Evolutionary conservation across 2,329 filamentous ascomycete species (phyloP).

Genomic region (Berkeleyomyces basicola): DNA sequence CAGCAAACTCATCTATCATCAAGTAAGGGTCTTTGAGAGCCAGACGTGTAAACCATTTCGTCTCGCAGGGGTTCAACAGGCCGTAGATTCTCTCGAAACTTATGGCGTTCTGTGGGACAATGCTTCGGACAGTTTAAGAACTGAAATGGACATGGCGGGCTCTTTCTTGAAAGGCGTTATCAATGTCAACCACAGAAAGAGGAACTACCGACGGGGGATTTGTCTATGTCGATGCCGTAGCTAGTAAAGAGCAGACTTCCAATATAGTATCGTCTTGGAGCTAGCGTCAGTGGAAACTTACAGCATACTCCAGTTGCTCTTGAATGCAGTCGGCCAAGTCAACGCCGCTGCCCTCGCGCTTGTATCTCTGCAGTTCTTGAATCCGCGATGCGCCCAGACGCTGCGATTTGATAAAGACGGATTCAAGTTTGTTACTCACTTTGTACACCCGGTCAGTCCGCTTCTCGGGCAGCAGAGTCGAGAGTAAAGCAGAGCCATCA

Average conservation of each 20-base stretch:
- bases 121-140: constrained; percentile 39
- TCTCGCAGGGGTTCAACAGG: constrained; percentile 37
- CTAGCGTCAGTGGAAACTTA: constrained; percentile 19
- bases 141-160: constrained; percentile 58
- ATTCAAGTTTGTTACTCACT: constrained; percentile 47
- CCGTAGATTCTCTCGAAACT: background rate
- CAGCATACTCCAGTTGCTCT: constrained; percentile 43
- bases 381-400: constrained; percentile 44
- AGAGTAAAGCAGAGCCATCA: constrained; percentile 43
- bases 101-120: constrained; percentile 24
- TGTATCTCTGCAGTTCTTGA: constrained; percentile 46
- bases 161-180: constrained; percentile 45
- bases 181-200: constrained; percentile 56
- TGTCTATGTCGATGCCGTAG: background rate
- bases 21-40: constrained; percentile 61
- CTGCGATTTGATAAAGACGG: constrained; percentile 51
- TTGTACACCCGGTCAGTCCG: constrained; percentile 64
- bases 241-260: background rate
- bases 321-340: constrained; percentile 62
- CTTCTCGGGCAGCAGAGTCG: constrained; percentile 58
- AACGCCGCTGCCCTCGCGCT: constrained; percentile 33
- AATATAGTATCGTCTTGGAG: background rate
- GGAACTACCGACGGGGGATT: background rate
- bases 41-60: constrained; percentile 75
- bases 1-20: constrained; percentile 36